Evolutionary conservation across 257 asterid species (phyloP).

Genomic region (Galeopsis tetrahit): DNA sequence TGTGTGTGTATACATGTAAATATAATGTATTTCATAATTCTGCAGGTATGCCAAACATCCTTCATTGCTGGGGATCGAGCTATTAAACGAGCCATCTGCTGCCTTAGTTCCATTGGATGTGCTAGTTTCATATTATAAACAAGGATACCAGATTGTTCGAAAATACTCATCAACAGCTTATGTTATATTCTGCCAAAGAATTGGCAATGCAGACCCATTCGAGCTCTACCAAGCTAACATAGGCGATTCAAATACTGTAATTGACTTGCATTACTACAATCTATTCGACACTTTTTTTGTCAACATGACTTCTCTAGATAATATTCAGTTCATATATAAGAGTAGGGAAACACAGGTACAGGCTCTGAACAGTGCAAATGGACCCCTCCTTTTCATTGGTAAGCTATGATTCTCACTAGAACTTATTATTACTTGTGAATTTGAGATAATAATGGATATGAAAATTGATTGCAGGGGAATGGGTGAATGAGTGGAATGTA

Average conservation of each 20-base stretch:
- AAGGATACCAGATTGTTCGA: constrained; percentile 66
- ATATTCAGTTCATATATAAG: constrained; percentile 57
- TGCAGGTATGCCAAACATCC: constrained; percentile 75
- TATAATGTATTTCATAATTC: too few relatives aligned
- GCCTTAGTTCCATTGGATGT: constrained; percentile 63
- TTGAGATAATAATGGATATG: neutral
- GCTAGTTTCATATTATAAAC: constrained; percentile 63
- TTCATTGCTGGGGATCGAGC: constrained; percentile 80
- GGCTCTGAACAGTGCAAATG: constrained; percentile 67
- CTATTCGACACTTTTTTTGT: constrained; percentile 58
- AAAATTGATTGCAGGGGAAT: constrained; percentile 62
- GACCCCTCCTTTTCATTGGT: constrained; percentile 80
- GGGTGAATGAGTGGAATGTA: constrained; percentile 83
- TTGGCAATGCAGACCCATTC: constrained; percentile 69
- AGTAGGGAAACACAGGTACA: constrained; percentile 64
- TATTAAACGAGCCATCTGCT: constrained; percentile 77
- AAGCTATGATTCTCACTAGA: constrained; percentile 5
- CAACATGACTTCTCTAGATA: constrained; percentile 59
- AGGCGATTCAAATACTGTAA: constrained; percentile 60
- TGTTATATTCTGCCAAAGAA: constrained; percentile 78
- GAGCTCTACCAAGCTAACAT: constrained; percentile 76
- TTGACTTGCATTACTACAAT: constrained; percentile 84
- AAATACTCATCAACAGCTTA: constrained; percentile 72
- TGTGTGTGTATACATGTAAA: too few relatives aligned
- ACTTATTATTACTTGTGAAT: neutral